These are phyloP conservation scores for Populus simonii DNA, from an alignment of 345 rosid genomes.

Conservation along the genomic window DNA sequence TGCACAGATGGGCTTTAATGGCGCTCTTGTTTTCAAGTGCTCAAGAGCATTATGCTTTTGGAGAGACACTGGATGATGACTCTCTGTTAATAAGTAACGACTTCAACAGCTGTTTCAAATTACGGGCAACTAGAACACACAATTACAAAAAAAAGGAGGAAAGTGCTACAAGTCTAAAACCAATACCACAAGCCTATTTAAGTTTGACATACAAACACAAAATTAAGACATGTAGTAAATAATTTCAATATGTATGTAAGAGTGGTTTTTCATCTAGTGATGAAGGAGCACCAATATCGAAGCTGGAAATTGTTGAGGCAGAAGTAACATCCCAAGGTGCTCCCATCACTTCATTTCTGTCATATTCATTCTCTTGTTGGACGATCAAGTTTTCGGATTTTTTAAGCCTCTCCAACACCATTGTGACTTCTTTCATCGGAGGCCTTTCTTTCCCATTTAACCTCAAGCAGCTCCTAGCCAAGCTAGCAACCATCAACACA, in stretches of 20 bases:
- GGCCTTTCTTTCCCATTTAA: slow-evolving; percentile 6
- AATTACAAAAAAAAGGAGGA: no score
- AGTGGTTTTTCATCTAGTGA: no score
- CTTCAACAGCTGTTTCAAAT: no score
- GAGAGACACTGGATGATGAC: slow-evolving; percentile 3
- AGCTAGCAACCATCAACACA: not conserved
- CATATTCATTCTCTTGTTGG: not conserved
- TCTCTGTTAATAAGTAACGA: not conserved
- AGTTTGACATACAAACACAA: no score
- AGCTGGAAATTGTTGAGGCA: no score
- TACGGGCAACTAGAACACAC: no score
- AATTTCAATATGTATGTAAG: no score
- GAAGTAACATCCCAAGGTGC: not conserved
- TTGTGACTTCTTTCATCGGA: slow-evolving; percentile 1
- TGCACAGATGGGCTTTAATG: not conserved
- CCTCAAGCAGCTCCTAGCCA: slow-evolving; percentile 1
- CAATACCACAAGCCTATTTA: no score
- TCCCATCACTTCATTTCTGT: not conserved
- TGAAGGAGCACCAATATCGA: no score
- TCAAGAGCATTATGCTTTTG: not conserved
- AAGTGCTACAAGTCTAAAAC: no score
- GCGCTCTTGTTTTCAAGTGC: not conserved
- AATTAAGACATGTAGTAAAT: no score
- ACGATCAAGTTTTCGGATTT: not conserved
- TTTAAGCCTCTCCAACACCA: slow-evolving; percentile 1